These are phyloP conservation scores for Apophysomyces trapeziformis DNA, from an alignment of 371 early-diverging fungal genomes.

Conservation along the genomic window DNA sequence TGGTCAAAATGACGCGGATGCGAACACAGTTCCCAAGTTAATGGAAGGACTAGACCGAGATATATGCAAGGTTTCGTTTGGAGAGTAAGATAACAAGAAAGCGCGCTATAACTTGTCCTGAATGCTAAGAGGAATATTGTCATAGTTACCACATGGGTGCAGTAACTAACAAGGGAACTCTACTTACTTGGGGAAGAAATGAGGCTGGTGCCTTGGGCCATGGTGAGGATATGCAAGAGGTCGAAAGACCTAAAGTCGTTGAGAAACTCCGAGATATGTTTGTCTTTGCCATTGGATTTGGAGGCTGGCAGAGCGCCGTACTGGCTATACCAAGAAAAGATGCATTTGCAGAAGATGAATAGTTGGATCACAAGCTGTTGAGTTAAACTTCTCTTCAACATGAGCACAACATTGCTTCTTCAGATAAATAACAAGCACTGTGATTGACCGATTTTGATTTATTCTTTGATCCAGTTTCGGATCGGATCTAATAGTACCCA, in stretches of 20 bases:
- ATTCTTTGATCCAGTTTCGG: too few species aligned
- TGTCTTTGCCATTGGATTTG: slow-evolving; percentile 34
- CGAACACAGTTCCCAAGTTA: slow-evolving; percentile 14
- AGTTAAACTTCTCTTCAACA: too few species aligned
- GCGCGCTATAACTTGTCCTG: too few species aligned
- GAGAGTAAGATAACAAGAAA: slow-evolving; percentile 22
- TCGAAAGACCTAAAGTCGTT: slow-evolving; percentile 11
- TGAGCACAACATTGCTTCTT: too few species aligned
- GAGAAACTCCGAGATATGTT: slow-evolving; percentile 16
- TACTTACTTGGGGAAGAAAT: slow-evolving; percentile 48
- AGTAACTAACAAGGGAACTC: slow-evolving; percentile 40
- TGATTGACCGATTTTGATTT: too few species aligned
- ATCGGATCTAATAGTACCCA: slow-evolving; percentile 3
- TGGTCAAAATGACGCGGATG: slow-evolving; percentile 10
- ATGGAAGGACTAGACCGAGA: slow-evolving; percentile 14
- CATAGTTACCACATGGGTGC: slow-evolving; percentile 50
- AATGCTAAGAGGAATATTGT: background rate
- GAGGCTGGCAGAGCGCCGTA: slow-evolving; percentile 32
- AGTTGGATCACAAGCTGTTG: too few species aligned
- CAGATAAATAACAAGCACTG: too few species aligned
- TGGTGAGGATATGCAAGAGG: slow-evolving; percentile 9
- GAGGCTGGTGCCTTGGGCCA: slow-evolving; percentile 49
- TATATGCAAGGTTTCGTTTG: slow-evolving; percentile 38
- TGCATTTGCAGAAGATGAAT: too few species aligned
- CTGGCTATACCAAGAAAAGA: slow-evolving; percentile 22